phyloP scores from a whole-genome alignment of 305 asterid genomes.

The Withania somnifera region DNA sequence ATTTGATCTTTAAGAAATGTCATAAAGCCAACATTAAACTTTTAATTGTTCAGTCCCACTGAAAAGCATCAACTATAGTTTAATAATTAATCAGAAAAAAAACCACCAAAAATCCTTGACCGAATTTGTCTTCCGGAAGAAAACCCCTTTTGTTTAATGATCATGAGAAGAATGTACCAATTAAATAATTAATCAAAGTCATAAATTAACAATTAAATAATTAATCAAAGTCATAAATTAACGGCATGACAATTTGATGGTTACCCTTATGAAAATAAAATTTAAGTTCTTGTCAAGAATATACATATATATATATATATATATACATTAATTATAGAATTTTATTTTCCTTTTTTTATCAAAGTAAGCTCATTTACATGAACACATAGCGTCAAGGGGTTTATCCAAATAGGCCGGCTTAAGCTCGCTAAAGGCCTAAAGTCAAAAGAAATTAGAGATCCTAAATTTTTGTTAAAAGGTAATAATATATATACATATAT shows the following conservation, averaged over 20 bases:
- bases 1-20: background rate
- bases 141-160: background rate
- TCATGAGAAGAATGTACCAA: background rate
- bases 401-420: too few species aligned
- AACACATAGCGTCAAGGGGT: too few species aligned
- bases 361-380: too few species aligned
- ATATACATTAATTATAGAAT: background rate
- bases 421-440: too few species aligned
- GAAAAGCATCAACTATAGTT: background rate
- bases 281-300: background rate
- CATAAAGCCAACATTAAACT: background rate
- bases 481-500: too few species aligned
- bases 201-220: background rate
- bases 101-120: background rate
- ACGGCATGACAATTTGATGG: background rate
- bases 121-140: background rate
- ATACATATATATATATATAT: background rate
- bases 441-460: too few species aligned
- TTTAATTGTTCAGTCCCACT: background rate
- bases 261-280: background rate
- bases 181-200: too few species aligned
- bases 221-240: background rate
- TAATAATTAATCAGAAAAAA: background rate
- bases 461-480: too few species aligned
- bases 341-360: too few species aligned